Conservation (phyloP, 768 basidiomycete species). For the Tricholomella constricta region DNA sequence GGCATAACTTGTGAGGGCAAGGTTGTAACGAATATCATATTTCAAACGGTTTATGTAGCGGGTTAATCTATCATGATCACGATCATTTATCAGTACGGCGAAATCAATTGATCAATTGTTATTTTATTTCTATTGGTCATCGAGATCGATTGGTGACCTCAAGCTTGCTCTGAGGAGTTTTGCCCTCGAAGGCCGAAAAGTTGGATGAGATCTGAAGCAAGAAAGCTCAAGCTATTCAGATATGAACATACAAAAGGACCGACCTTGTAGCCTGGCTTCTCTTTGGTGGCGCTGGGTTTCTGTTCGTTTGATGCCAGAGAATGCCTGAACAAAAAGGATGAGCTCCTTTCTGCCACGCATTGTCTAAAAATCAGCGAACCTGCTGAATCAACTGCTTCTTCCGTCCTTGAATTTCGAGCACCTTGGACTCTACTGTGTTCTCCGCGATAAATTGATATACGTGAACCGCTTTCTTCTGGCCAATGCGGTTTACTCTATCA, state of each 20-base stretch:
- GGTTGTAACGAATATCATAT: neutral
- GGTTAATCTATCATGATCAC: neutral
- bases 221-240: neutral
- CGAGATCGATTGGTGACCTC: neutral
- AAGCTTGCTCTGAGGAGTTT: conserved; percentile 11
- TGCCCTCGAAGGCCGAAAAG: conserved; percentile 48
- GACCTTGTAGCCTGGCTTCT: conserved; percentile 82
- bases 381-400: conserved; percentile 82
- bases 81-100: neutral
- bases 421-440: conserved; percentile 86
- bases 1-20: conserved; percentile 21
- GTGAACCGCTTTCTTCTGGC: conserved; percentile 80
- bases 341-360: neutral
- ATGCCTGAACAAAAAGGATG: conserved; percentile 53
- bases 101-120: neutral
- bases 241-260: conserved; percentile 9
- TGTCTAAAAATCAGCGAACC: conserved; percentile 35
- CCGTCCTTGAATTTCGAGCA: conserved; percentile 82
- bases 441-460: conserved; percentile 92
- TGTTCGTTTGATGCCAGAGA: conserved; percentile 76
- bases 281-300: conserved; percentile 77
- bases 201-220: conserved; percentile 57
- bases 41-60: neutral
- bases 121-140: conserved; percentile 13
- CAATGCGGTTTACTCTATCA: conserved; percentile 81